Evolutionary conservation across 495 filamentous ascomycete genomes (phyloP), one percentile per base, ranked within the genome.

Genomic region (Trypethelium eluteriae): DNA sequence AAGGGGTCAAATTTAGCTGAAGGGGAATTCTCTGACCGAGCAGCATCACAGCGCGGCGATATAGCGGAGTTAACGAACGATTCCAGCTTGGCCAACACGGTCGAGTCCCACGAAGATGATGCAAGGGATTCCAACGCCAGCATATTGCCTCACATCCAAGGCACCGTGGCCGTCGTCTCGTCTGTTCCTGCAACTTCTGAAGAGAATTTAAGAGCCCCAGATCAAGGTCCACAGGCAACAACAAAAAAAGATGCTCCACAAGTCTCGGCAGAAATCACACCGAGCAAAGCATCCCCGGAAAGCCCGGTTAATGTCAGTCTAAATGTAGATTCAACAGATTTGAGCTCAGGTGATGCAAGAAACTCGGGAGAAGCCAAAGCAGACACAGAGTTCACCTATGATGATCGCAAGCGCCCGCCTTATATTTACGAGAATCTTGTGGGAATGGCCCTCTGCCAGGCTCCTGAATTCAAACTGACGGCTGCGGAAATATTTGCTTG

Each of bases 361-460:
- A 4, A 32, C 59, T 25, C 6, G 38, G 59, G 16, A 12, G 12
- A 36, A 53, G 49, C 49, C 14, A 18, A 53, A 5, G 9, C n/a
- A 9, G 32, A n/a, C 25, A 32, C 10, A 39, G 62, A 68, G n/a
- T 44, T 38, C 36, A 61, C 57, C 36, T 61, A 66, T 25, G 68
- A 66, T 34, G 18, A 68, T 47, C 59, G 56, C 12, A 38, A n/a
- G 53, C 50, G 34, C 6, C 69, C 68, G 2, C 68, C 63, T 2
- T 35, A 61, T 9, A 38, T 9, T 11, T 70, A 66, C 38, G 18
- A 10, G 12, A 64, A 47, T 36, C 66, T 72, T 38, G 66, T 68
- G 35, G 44, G 62, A 9, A 66, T 72, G 62, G 70, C 70, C 11
- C n/a, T 72, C 32, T 50, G 46, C n/a, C 38, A 49, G 12, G 53